Base-by-base conservation (phyloP, 148 eudicot genomes). In the Oxyria digyna region DNA sequence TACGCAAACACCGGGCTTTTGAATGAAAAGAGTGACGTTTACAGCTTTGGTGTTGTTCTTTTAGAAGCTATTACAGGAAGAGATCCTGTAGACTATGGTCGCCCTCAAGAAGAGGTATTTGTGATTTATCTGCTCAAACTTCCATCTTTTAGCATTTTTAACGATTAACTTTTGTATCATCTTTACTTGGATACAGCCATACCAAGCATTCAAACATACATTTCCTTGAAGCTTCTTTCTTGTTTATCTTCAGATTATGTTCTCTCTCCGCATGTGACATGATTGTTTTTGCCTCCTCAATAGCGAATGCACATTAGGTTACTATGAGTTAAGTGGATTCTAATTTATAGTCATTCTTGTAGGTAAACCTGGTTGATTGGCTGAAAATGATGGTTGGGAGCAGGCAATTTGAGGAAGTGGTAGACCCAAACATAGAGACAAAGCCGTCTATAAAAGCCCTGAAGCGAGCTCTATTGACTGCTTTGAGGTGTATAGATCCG, bases 281-380 rank as follows among this genome's bases (percentile, higher is more conserved):
- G 37, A 33, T 38, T 38, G 8, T 0, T 38, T 5, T 38, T 38
- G 41, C 41, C 41, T 38, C 41, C 7, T 38, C 63, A 54, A 15
- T 62, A n/a, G 33, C n/a, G n/a, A 13, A 3, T 43, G 41, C 13
- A 4, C 15, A 43, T 43, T 35, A 2, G 38, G 41, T 38, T 38
- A 38, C 9, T 38, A 10, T 21, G 14, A 20, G 37, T 14, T 27
- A 7, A 15, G 31, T 59, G 7, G 35, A 20, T 31, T 13, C 38
- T 27, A 27, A 66, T 38, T 37, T 37, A 10, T 7, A 4, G 68
- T 37, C 3, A 20, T 26, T 48, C 21, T 40, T 73, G 76, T 80
- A 84, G 91, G 88, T 87, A 42, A 87, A 87, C 74, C 77, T 87
- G 85, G 88, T 87, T 33, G 91, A 87, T 74, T 87, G 91, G 91